Evolutionary conservation across 805 yeast species (phyloP).

Genomic region (Yarrowia sp.): DNA sequence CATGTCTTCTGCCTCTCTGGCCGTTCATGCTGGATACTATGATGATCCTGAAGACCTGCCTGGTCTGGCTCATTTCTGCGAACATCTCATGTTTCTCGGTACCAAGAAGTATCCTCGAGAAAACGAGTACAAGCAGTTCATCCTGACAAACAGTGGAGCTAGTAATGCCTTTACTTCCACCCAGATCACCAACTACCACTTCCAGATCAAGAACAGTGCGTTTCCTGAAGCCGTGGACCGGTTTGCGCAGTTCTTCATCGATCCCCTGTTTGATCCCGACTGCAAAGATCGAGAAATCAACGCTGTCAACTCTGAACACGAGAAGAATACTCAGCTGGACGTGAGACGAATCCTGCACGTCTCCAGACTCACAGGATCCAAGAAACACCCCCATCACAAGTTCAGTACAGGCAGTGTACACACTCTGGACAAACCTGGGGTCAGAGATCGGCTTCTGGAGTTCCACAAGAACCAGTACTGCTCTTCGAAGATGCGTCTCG

Average conservation of each 20-base stretch:
- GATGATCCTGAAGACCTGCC: slow-evolving; percentile 72
- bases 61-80: slow-evolving; percentile 91
- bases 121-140: slow-evolving; percentile 73
- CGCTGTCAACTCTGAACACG: slow-evolving; percentile 96
- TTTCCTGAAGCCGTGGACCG: slow-evolving; percentile 89
- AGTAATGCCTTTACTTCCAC: slow-evolving; percentile 93
- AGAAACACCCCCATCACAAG: slow-evolving; percentile 80
- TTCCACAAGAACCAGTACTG: slow-evolving; percentile 78
- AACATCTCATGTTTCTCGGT: slow-evolving; percentile 83
- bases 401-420: slow-evolving; percentile 87
- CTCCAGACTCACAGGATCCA: slow-evolving; percentile 74
- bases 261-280: slow-evolving; percentile 73
- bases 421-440: slow-evolving; percentile 84
- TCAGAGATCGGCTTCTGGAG: slow-evolving; percentile 78
- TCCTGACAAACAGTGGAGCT: slow-evolving; percentile 83
- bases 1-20: slow-evolving; percentile 71
- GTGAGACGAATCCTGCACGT: slow-evolving; percentile 86
- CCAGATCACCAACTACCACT: slow-evolving; percentile 87
- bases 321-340: slow-evolving; percentile 90
- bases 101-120: slow-evolving; percentile 77
- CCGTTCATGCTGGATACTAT: slow-evolving; percentile 81
- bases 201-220: slow-evolving; percentile 78
- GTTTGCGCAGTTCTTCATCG: slow-evolving; percentile 88
- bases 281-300: slow-evolving; percentile 91
- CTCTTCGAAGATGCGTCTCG: slow-evolving; percentile 86